Conservation (phyloP, 306 rosid species). For the Trifolium fragiferum region DNA sequence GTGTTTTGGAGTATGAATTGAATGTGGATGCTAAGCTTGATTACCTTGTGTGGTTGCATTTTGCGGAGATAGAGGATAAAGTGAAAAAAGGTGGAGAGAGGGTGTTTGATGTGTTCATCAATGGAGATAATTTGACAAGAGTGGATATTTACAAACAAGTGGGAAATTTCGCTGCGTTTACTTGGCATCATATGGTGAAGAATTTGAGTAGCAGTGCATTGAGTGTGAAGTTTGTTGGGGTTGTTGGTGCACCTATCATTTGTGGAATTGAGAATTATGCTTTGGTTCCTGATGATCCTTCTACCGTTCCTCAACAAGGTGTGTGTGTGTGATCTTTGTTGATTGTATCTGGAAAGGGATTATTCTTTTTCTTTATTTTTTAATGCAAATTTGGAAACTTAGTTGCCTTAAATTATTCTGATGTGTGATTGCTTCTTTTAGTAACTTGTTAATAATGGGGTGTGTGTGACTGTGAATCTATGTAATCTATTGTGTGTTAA, state of each 20-base stretch:
- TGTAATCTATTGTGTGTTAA: slow-evolving; percentile 15
- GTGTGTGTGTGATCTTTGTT: neutral
- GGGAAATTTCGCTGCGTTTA: slow-evolving; percentile 72
- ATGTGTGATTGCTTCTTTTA: slow-evolving; percentile 30
- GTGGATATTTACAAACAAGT: slow-evolving; percentile 76
- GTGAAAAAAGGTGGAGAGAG: slow-evolving; percentile 72
- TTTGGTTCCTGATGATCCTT: slow-evolving; percentile 77
- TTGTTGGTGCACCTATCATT: slow-evolving; percentile 67
- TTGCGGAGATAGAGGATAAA: slow-evolving; percentile 73
- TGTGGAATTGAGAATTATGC: slow-evolving; percentile 94
- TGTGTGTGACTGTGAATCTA: slow-evolving; percentile 25
- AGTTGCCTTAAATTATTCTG: slow-evolving; percentile 4
- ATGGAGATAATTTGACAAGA: slow-evolving; percentile 63
- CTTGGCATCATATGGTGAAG: slow-evolving; percentile 73
- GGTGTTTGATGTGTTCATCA: slow-evolving; percentile 73
- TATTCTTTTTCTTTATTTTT: neutral
- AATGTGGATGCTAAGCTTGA: slow-evolving; percentile 88
- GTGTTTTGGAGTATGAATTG: slow-evolving; percentile 60
- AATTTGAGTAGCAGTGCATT: slow-evolving; percentile 67
- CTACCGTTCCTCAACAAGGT: slow-evolving; percentile 88
- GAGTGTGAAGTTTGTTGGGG: slow-evolving; percentile 71
- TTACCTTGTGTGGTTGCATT: slow-evolving; percentile 87
- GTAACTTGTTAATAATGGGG: slow-evolving; percentile 14
- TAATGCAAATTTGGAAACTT: slow-evolving; percentile 31
- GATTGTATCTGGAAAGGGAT: slow-evolving; percentile 16